Base-by-base conservation (phyloP, 2,329 filamentous ascomycete genomes). In the Arthrobotrys megalospora region DNA sequence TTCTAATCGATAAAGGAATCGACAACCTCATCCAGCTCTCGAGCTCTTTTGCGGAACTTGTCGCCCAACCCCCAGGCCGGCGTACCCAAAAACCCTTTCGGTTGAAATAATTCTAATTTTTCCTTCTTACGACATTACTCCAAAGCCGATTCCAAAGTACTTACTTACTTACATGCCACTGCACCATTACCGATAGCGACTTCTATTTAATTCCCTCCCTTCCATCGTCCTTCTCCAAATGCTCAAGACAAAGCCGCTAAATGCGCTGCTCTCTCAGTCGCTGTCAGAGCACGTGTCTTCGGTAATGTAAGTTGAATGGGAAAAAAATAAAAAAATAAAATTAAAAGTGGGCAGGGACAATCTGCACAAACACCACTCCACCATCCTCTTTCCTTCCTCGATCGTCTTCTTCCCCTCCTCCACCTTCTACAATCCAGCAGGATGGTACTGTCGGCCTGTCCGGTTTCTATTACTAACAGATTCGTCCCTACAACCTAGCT, bases 191-290 rank as follows among this genome's bases (percentile, higher is more conserved):
- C 72, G 32, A 70, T 50, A 69, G 53, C 66, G 52, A 69, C 55
- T 43, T 38, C 50, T 45, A 43, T 36, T 47, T 41, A 36, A 28
- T 62, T 45, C 28, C 36, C 73, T 77, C 43, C 52, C 41, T 48
- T 43, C 24, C 55, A 41, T 63, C 36, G 52, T 48, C 47, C 50
- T 53, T 48, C 65, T 77, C 66, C 73, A 77, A 71, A 82, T 82
- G 80, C 79, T 82, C 60, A 82, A 82, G 69, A 82, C 81, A 53
- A 82, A 82, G 53, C 81, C 81, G 50, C 81, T 82, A 60, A 82
- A 79, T 76, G 75, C 81, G 47, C 80, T 82, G 38, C 80, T 82
- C 80, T 81, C 81, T 10, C 81, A 82, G 73, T 80, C 80, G 21
- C 80, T 82, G 45, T 81, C 80, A n/a, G 78, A 80, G 24, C 80